These are phyloP conservation scores for Curvularia sp. DNA, from an alignment of 2,329 filamentous ascomycete species.

Conservation along the genomic window DNA sequence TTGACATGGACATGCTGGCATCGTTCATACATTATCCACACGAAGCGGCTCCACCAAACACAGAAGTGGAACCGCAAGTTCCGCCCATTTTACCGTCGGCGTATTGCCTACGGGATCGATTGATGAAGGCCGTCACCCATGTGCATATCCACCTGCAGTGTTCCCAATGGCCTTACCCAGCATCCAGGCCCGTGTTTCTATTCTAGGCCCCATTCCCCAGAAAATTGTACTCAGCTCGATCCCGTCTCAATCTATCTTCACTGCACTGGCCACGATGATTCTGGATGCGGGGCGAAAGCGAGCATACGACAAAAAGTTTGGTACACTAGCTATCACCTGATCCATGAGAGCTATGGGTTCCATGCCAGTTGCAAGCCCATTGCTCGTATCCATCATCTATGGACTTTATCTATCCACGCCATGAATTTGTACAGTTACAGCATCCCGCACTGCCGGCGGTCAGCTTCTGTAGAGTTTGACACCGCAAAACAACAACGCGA, in stretches of 20 bases:
- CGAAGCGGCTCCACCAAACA: conserved; percentile 22
- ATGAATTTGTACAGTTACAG: not conserved
- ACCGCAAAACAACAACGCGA: conserved; percentile 17
- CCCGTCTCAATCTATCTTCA: conserved; percentile 38
- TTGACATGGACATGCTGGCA: conserved; percentile 14
- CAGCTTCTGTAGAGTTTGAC: conserved; percentile 18
- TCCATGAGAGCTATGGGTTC: conserved; percentile 10
- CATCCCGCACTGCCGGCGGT: conserved; percentile 2
- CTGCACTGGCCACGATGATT: conserved; percentile 29
- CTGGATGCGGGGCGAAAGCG: conserved; percentile 22
- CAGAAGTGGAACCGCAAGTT: conserved; percentile 35
- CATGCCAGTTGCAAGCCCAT: not conserved
- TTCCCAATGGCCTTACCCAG: conserved; percentile 20
- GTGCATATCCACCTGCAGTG: conserved; percentile 22
- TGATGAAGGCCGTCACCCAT: conserved; percentile 34
- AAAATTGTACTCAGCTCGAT: conserved; percentile 41
- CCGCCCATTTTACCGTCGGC: conserved; percentile 30
- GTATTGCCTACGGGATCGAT: conserved; percentile 35
- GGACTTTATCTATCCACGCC: conserved; percentile 10
- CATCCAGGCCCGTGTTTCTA: conserved; percentile 39
- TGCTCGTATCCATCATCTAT: conserved; percentile 16
- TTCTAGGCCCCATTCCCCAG: conserved; percentile 39
- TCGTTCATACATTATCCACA: conserved; percentile 28
- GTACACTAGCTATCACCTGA: conserved; percentile 22
- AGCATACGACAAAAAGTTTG: conserved; percentile 18